Conservation (phyloP, 305 asterid species). For the Solanum chacoense region DNA sequence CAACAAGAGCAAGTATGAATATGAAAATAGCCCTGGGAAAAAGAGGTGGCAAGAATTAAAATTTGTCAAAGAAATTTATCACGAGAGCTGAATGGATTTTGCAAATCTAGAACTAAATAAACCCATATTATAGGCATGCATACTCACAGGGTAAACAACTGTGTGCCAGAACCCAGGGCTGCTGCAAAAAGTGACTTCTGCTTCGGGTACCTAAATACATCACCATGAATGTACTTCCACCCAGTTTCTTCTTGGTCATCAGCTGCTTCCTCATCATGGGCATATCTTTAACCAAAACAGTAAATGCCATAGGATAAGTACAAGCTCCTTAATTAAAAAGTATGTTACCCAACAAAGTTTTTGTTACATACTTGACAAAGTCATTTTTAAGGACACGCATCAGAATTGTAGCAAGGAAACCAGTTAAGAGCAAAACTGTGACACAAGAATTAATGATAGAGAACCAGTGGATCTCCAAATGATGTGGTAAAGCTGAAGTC, state of each 20-base stretch:
- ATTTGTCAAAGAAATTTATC: not conserved
- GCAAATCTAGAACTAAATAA: not conserved
- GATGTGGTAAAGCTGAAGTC: constrained; percentile 29
- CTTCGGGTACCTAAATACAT: constrained; percentile 29
- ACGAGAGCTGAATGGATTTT: not conserved
- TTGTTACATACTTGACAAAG: constrained; percentile 31
- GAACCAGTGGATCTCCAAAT: constrained; percentile 42
- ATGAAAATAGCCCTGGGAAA: constrained; percentile 26
- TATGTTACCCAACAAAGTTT: not conserved
- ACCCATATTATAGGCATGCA: not conserved
- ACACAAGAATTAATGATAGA: constrained; percentile 40
- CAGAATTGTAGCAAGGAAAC: constrained; percentile 35
- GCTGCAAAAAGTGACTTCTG: constrained; percentile 31
- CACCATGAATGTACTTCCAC: constrained; percentile 38
- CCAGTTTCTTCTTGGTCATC: constrained; percentile 43
- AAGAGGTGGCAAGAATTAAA: not conserved
- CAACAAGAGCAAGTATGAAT: constrained; percentile 28
- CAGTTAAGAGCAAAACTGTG: constrained; percentile 35
- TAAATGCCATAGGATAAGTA: not conserved
- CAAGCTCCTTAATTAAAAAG: not conserved
- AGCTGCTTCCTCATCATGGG: constrained; percentile 32
- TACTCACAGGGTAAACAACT: constrained; percentile 29
- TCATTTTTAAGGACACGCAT: constrained; percentile 41
- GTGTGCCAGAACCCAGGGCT: constrained; percentile 31
- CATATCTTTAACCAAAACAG: constrained; percentile 14